Evolutionary conservation across 2,329 filamentous ascomycete species (phyloP).

Genomic region (Aureobasidium vineae): DNA sequence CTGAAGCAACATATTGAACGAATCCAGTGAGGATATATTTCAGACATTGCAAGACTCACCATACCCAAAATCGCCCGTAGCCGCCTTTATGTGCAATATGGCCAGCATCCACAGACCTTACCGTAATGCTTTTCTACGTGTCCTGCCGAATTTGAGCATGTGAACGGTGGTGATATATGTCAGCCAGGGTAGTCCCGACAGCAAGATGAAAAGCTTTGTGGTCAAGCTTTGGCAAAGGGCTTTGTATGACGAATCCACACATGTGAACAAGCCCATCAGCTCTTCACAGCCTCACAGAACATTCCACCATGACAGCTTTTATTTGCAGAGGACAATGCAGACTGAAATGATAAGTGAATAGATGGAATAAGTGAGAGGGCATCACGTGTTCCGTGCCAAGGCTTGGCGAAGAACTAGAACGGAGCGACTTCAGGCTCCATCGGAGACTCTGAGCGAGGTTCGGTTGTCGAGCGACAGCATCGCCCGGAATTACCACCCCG

Average conservation of each 20-base stretch:
- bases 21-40: background rate
- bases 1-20: background rate
- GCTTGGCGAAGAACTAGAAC: background rate
- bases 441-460: background rate
- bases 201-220: background rate
- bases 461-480: constrained; percentile 15
- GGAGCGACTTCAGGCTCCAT: constrained; percentile 7
- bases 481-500: constrained; percentile 15
- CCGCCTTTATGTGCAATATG: background rate
- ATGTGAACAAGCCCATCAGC: background rate
- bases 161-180: background rate
- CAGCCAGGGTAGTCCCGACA: background rate
- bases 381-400: background rate
- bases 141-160: background rate
- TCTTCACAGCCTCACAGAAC: background rate
- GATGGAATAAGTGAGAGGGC: background rate
- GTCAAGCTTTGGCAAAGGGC: constrained; percentile 4
- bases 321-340: background rate
- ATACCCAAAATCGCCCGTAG: no score
- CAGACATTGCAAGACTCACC: background rate
- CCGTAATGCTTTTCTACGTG: no score
- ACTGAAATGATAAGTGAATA: background rate
- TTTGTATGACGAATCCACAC: constrained; percentile 2
- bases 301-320: background rate
- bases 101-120: background rate